Percentiles rank a stretch among this genome's conserved stretches.
Conservation (phyloP, 805 yeast genomes). For the Candida maris region DNA sequence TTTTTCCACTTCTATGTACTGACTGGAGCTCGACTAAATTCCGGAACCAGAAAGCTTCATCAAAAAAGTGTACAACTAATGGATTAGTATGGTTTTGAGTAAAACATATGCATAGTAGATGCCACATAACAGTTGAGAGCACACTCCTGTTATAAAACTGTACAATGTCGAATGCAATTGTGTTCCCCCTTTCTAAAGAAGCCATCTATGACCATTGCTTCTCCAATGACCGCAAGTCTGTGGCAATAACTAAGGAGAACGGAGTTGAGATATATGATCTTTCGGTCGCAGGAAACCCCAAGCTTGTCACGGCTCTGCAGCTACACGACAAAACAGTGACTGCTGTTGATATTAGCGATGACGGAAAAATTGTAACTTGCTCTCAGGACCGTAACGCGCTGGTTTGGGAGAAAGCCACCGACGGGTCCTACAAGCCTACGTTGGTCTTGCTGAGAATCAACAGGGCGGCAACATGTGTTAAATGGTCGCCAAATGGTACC, state of each 20-base stretch:
- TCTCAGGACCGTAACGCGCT: constrained; percentile 97
- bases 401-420: constrained; percentile 82
- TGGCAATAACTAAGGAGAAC: constrained; percentile 82
- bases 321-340: constrained; percentile 95
- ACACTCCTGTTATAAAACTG: constrained; percentile 30
- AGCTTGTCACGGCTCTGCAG: constrained; percentile 58
- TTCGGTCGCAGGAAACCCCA: constrained; percentile 49
- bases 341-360: constrained; percentile 84
- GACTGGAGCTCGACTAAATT: too few relatives aligned
- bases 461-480: constrained; percentile 90
- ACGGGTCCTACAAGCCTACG: constrained; percentile 72
- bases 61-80: too few relatives aligned
- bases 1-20: too few relatives aligned
- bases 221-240: constrained; percentile 54
- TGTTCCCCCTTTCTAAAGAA: constrained; percentile 68
- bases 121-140: constrained; percentile 33
- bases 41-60: too few relatives aligned
- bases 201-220: constrained; percentile 93
- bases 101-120: too few relatives aligned
- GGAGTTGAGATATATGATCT: constrained; percentile 71
- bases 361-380: constrained; percentile 91
- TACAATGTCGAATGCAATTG: constrained; percentile 35
- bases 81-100: too few relatives aligned
- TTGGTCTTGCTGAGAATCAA: constrained; percentile 88
- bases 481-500: constrained; percentile 93